Base-by-base conservation (phyloP, 805 yeast genomes). In the Saccharomycopsis olivae region DNA sequence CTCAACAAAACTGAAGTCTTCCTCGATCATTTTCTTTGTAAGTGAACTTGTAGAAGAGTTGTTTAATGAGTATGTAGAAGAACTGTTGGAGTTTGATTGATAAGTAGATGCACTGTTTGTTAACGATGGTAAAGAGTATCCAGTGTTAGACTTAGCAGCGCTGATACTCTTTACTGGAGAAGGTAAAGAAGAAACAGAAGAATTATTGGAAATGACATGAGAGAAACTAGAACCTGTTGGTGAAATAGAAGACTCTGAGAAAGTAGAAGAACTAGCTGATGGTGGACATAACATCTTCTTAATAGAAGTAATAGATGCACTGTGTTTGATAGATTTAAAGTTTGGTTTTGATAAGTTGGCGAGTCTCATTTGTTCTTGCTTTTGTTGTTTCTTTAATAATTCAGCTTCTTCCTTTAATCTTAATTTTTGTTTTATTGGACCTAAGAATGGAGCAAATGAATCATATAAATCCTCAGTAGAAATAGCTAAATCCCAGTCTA, bases 401-500 rank as follows among this genome's bases (percentile, higher is more conserved):
- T 19, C 9, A 19, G 43, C 47, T 29, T 46, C 41, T 29, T 38
- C 34, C 20, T 44, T 34, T 14, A 29, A 50, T 47, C 54, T 60
- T 33, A 64, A 44, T 42, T 64, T 66, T 34, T 46, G 59, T 61
- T 79, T 83, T 60, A 88, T 86, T 37, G 87, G 83, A 18, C 71
- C 71, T 41, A 86, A 65, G 63, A 89, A 81, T 20, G 79, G 79
- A 46, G 77, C 75, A 42, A 89, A 66, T 29, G 77, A 78, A 35
- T 66, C 62, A 43, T 74, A 64, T 43, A 89, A 67, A 52, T 87
- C 96, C 21, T 70, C 69, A 49, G 75, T 75, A 20, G 72, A 60
- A 33, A 89, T 77, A 31, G 73, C 64, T 37, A 80, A 61, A 55
- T 82, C 79, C 87, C 88, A 82, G 58, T 79, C 70, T 54, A 82